Evolutionary conservation across 1,284 basidiomycete species (phyloP), one percentile per base, ranked within the genome.

Genomic region (Ganoderma resinaceum): DNA sequence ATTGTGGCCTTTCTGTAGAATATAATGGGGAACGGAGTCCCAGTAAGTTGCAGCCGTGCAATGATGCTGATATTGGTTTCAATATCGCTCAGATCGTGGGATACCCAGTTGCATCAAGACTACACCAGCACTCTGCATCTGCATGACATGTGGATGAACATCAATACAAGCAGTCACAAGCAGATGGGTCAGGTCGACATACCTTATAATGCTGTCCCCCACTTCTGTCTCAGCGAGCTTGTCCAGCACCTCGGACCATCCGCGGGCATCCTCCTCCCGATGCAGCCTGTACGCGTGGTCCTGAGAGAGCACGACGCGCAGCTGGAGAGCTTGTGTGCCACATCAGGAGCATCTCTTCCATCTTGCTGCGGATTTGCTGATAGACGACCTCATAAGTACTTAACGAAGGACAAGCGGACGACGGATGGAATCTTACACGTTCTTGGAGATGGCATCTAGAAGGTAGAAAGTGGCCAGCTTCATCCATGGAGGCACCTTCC

Each of bases 401-500:
- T n/a, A n/a, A n/a, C 89, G 73, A 96, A 83, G 81, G 96, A 98
- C 9, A 96, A 82, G 29, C 88, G 86, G 63, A 91, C 89, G 67
- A 95, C 91, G 76, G n/a, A 95, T 87, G 6, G 89, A 95, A 57
- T 93, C 89, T 72, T 91, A 96, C 52, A 96, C 90, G 82, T 98
- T 98, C 82, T 98, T 98, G 62, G 94, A 95, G 70, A 99, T 96
- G 20, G 97, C 97, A 78, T 99, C 98, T 77, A 99, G 86, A 14
- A 99, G 87, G 80, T 99, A 99, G 75, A 99, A 95, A 0, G 94
- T 87, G 0, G 98, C 97, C 5, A 99, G 86, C 80, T 98, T 97
- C 86, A 94, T 92, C 82, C 90, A 91, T 18, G 93, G 90, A n/a
- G 90, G 91, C n/a, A 95, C 94, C 95, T 97, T n/a, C n/a, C n/a